Evolutionary conservation across 805 yeast species (phyloP), one percentile per base, ranked within the genome.

Genomic region (Blastobotrys mokoenaii): DNA sequence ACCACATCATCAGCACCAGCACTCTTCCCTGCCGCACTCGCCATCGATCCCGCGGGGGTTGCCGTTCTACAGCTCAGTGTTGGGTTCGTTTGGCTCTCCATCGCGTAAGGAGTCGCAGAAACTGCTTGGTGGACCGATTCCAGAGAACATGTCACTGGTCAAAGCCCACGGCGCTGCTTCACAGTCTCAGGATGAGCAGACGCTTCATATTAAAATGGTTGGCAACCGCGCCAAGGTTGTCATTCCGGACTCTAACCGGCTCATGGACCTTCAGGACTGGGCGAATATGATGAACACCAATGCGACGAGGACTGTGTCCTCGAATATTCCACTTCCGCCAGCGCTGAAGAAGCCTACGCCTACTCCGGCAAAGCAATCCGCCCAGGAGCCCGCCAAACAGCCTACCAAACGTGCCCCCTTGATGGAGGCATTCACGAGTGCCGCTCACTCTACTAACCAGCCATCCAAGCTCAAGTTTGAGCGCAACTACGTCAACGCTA

Each of bases 211-310:
- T 25, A 45, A 52, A 34, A 57, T 50, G 54, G 44, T 55, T 37
- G 51, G 44, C 41, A 53, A 54, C 43, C 48, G 60, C 12, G 50
- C 58, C 53, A 55, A 53, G 57, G 58, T 58, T 35, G 40, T 47
- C 32, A 43, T 53, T 5, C 49, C 46, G 11, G 46, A 49, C 6
- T 41, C 43, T 9, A 48, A 34, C 37, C 27, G 27, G 8, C 27
- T 22, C 27, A 46, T 52, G 18, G 62, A 58, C 46, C 58, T 58
- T 61, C 62, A 58, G 44, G 56, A 56, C 12, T 55, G 60, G 60
- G 51, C 56, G 20, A 49, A 50, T 32, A 43, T 36, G 29, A 52
- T 38, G 40, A 52, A 52, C 42, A 29, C 31, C 15, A 14, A 12
- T 10, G 5, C n/a, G 29, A 33, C 31, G 22, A 38, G 38, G 11